Base-by-base conservation (phyloP, 176 grass and related monocot species). In the Raddia distichophylla region DNA sequence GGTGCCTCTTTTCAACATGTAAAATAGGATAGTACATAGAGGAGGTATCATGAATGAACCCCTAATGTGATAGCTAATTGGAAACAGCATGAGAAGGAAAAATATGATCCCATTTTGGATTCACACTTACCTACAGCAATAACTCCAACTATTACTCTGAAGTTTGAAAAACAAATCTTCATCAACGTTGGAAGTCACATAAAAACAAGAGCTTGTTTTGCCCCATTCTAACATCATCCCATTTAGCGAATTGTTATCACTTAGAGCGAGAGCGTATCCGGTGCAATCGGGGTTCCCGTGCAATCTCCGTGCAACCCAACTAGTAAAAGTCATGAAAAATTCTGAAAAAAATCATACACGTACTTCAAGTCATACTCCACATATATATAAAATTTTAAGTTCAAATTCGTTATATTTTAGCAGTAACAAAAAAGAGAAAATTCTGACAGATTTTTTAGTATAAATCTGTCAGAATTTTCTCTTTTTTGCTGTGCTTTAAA, bases 41-140 rank as follows among this genome's bases (percentile, higher is more conserved):
- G 69, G 43, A 56, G 57, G 62, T 74, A 76, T 73, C 12, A 46
- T 62, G 44, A 67, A 64, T 45, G 50, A 84, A 77, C 19, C n/a
- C 55, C 48, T 62, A 16, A 42, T 46, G 14, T 10, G 50, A 52
- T 48, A 34, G 11, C n/a, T n/a, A n/a, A 17, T 15, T 73, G 8
- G 6, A 72, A 82, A 80, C 4, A 77, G 60, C 19, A 53, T 66
- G 81, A 71, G 10, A 70, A 62, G 49, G 34, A 62, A 10, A 68
- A 20, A 27, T 70, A 19, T 37, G 2, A 76, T 33, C 15, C 50
- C 34, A 76, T 4, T 4, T 15, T 53, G 37, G 47, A 69, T 62
- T 33, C 68, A 67, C 76, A 44, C 71, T 87, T 75, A 98, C 95
- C 95, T 76, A 91, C 67, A 75, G 22, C 80, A 57, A 95, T 77